Evolutionary conservation across 1,284 basidiomycete genomes (phyloP), one percentile per base, ranked within the genome.

Genomic region (Meira nashicola): DNA sequence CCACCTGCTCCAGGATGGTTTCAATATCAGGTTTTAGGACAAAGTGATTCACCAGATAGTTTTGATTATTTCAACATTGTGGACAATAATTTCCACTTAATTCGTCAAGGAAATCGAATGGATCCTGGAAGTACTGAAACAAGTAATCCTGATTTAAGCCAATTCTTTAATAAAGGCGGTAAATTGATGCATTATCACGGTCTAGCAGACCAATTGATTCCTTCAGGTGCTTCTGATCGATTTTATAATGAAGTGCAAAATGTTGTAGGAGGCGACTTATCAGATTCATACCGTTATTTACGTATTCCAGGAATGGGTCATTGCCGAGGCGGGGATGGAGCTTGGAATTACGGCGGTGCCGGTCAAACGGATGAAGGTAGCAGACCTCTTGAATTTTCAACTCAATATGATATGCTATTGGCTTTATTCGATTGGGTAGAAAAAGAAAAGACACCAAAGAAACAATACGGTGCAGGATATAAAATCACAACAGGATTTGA

Each of bases 361-460:
- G 44, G 58, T 21, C 68, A 71, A 41, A 53, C 39, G 3, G 64
- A 58, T 38, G 6, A 58, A 3, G 68, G 68, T 2, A 33, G 10
- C 2, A 56, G 70, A 23, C 66, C 77, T 60, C 63, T 59, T 52
- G 60, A 57, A 33, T 63, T 60, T 39, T 63, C 66, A 15, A 60
- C 77, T 7, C 50, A 70, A 50, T 76, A 80, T 61, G 80, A 82
- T 62, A 71, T 81, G 38, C 62, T 81, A 11, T 64, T 79, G 0
- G 80, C 80, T 14, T 73, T 82, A 39, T 77, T 81, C 10, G 68
- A 73, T 25, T 82, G 82, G 82, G 80, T 82, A 7, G 82, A 82
- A 60, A 58, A 74, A 1, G 79, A 76, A 6, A 57, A 68, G 19
- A 75, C 79, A 0, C 81, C 81, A 9, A 77, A 77, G 14, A 66